Base-by-base conservation (phyloP, 805 yeast genomes). In the Saccharomycopsis microspora region DNA sequence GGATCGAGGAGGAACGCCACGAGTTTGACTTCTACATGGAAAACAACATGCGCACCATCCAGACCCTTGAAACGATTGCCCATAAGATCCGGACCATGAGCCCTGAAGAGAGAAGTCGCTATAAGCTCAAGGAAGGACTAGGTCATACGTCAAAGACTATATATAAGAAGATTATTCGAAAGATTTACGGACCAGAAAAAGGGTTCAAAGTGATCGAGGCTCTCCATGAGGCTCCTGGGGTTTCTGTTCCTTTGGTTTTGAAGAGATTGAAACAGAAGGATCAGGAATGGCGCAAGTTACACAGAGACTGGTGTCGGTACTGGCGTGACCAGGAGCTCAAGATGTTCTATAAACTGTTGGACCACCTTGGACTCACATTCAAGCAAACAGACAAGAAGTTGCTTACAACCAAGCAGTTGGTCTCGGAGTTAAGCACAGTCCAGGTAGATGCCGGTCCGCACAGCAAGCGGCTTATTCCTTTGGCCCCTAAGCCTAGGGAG, bases 311-410 rank as follows among this genome's bases (percentile, higher is more conserved):
- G 97, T 90, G 90, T 66, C 90, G 90, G 62, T 95, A 88, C 9
- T 93, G 99, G 99, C 80, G 99, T 60, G 97, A 90, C 65, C 80
- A 94, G 66, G 98, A 93, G 64, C 96, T 89, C 60, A 89, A 87
- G 58, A 95, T 88, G 0, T 89, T 85, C 63, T 86, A 80, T 69
- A 93, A 93, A 64, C 85, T 96, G 2, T 71, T 93, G 55, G 99
- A 93, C 62, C 98, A 93, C 63, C 69, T 90, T 53, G 98, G 99
- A 1, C 72, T 93, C 57, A 89, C 97, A 0, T 93, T 93, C 69
- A 93, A 93, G 65, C 97, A 93, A 62, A 85, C 96, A 29, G 99
- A 93, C 65, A 90, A 93, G 64, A 90, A 93, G 63, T 67, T 87
- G 48, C 67, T 93, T 57, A 87, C 97, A 0, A 82, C 93, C 6